phyloP scores from a whole-genome alignment of 176 grass and related monocot genomes.

The Eleusine indica region DNA sequence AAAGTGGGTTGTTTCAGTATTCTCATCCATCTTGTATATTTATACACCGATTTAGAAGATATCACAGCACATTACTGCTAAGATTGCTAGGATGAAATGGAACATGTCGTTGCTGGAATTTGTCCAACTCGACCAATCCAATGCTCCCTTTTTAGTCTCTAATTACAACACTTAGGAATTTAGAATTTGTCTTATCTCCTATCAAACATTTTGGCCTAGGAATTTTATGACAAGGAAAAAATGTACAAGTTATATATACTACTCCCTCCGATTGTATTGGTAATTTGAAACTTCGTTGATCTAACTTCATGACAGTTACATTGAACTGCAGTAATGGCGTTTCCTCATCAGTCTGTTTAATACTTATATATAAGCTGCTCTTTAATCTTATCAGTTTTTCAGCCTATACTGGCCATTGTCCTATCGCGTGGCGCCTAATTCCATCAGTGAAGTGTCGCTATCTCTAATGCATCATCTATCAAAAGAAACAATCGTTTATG shows the following conservation, averaged over 20 bases:
- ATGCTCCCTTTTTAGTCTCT: background rate
- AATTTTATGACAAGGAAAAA: background rate
- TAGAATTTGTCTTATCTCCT: background rate
- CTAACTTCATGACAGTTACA: background rate
- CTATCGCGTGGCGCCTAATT: background rate
- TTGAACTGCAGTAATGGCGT: background rate
- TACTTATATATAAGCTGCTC: background rate
- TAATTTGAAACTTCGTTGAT: background rate
- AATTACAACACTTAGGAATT: background rate
- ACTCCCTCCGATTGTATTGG: too few species aligned
- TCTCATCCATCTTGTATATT: background rate
- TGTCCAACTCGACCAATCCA: background rate
- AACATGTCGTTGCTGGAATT: background rate
- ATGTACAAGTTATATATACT: background rate
- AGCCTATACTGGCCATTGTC: background rate
- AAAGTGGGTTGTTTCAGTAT: background rate
- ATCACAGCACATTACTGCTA: background rate
- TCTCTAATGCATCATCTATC: background rate
- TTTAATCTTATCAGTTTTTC: background rate
- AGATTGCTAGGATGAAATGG: background rate
- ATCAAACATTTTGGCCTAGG: background rate
- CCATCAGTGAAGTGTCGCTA: background rate
- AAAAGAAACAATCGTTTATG: background rate
- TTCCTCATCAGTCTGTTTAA: background rate
- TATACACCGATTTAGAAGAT: background rate